A percentile compares a stretch with the other conserved stretches of the same genome.
These are phyloP conservation scores for Ascochyta koolunga DNA, from an alignment of 2,329 filamentous ascomycete species.

Conservation along the genomic window DNA sequence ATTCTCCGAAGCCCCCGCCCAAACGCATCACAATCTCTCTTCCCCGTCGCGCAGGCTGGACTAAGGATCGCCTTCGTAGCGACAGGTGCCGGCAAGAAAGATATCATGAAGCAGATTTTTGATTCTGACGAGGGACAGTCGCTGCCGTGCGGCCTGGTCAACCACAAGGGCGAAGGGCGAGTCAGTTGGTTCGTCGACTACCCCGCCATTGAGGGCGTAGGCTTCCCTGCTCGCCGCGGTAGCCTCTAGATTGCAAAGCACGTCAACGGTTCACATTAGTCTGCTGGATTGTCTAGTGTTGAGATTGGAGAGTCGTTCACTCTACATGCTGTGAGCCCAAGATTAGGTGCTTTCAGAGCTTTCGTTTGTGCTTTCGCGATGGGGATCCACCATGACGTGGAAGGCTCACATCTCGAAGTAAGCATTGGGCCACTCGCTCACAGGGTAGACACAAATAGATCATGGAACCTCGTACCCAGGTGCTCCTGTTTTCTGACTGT, in stretches of 20 bases:
- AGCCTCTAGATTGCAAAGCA: slow-evolving; percentile 55
- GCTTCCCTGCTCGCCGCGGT: slow-evolving; percentile 74
- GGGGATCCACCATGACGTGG: slow-evolving; percentile 26
- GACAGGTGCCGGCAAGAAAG: slow-evolving; percentile 87
- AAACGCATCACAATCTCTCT: slow-evolving; percentile 90
- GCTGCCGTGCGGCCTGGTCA: slow-evolving; percentile 87
- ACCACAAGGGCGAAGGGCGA: slow-evolving; percentile 80
- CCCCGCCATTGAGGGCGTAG: slow-evolving; percentile 82
- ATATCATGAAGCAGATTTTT: slow-evolving; percentile 91
- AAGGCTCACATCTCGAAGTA: slow-evolving; percentile 27
- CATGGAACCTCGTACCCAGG: slow-evolving; percentile 17
- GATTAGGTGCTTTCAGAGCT: slow-evolving; percentile 11
- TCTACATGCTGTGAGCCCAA: slow-evolving; percentile 13
- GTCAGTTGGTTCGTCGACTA: slow-evolving; percentile 96
- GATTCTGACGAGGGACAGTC: slow-evolving; percentile 73
- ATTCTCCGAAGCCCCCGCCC: slow-evolving; percentile 93
- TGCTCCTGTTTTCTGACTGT: not conserved
- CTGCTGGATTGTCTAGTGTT: slow-evolving; percentile 1
- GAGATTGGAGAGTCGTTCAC: slow-evolving; percentile 12
- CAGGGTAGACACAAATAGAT: slow-evolving; percentile 30
- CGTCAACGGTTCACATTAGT: not conserved
- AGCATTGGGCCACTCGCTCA: slow-evolving; percentile 30
- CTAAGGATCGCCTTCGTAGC: slow-evolving; percentile 89
- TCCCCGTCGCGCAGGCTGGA: slow-evolving; percentile 87
- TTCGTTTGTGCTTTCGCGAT: slow-evolving; percentile 36